Conservation (phyloP, 2,329 filamentous ascomycete genomes). For the Penicillium nordicum region DNA sequence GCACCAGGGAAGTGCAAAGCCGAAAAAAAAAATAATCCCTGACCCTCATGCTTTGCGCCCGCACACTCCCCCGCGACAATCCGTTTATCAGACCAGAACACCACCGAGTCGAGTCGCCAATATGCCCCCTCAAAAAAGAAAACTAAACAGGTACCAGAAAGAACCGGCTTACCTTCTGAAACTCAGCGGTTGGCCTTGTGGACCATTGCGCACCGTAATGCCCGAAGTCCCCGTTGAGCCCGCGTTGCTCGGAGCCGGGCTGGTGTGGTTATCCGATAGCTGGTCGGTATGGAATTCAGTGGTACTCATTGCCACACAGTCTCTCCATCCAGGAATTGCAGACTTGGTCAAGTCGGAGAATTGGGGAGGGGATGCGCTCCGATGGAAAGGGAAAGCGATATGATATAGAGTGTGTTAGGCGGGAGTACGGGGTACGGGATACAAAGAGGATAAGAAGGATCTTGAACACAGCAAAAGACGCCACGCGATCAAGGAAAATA, state of each 20-base stretch:
- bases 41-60: slow-evolving; percentile 1
- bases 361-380: background rate
- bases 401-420: slow-evolving; percentile 1
- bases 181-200: slow-evolving; percentile 49
- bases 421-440: background rate
- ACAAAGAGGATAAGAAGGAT: slow-evolving; percentile 1
- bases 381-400: background rate
- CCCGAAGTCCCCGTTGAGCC: slow-evolving; percentile 37
- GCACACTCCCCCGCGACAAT: background rate
- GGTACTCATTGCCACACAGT: slow-evolving; percentile 35
- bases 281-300: slow-evolving; percentile 28
- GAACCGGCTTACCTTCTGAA: slow-evolving; percentile 54
- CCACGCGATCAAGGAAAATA: slow-evolving; percentile 14
- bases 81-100: background rate
- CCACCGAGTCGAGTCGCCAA: background rate
- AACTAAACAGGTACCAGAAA: background rate
- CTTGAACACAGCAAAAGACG: background rate
- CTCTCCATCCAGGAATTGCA: slow-evolving; percentile 25
- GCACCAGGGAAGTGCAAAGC: background rate
- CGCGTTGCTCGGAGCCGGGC: slow-evolving; percentile 34
- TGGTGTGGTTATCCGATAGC: slow-evolving; percentile 23
- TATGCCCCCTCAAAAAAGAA: background rate
- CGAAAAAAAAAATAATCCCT: slow-evolving; percentile 10
- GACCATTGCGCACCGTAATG: slow-evolving; percentile 32
- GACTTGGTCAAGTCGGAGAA: slow-evolving; percentile 2